phyloP scores from a whole-genome alignment of 225 moss, liverwort and hornwort genomes.

The Polytrichum formosum region DNA sequence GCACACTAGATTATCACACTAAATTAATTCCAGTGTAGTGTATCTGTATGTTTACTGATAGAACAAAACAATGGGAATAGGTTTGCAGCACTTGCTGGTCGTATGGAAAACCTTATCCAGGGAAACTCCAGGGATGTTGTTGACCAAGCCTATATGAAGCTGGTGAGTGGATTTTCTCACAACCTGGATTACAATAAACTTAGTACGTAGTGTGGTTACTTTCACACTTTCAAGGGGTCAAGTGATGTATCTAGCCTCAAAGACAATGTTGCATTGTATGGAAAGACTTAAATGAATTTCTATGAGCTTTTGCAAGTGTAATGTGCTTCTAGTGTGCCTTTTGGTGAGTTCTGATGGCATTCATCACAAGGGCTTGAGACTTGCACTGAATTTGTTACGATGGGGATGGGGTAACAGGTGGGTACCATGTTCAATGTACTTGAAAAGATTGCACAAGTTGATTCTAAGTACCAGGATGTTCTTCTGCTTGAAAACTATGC shows the following conservation, averaged over 20 bases:
- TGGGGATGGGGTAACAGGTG: conserved; percentile 52
- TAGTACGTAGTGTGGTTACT: no score
- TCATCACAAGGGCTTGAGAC: no score
- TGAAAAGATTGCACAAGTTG: conserved; percentile 89
- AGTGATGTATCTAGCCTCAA: no score
- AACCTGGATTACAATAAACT: neutral
- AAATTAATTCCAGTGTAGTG: no score
- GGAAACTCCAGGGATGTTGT: conserved; percentile 93
- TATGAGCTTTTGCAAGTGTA: no score
- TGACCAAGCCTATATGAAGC: conserved; percentile 86
- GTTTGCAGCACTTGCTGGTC: conserved; percentile 88
- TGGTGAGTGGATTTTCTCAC: conserved; percentile 45
- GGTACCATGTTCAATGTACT: conserved; percentile 96
- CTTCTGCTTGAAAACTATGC: conserved; percentile 96
- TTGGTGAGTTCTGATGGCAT: no score
- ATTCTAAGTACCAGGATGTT: conserved; percentile 91
- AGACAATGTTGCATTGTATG: no score
- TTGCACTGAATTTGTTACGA: conserved; percentile 1
- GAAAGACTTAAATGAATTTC: no score
- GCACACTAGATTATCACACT: no score
- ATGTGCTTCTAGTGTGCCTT: no score
- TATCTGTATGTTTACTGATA: neutral
- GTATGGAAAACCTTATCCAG: conserved; percentile 97
- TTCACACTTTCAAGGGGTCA: neutral
- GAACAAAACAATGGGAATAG: conserved; percentile 28